Conservation (phyloP, 495 filamentous ascomycete genomes). For the Mytilinidion resinicola region DNA sequence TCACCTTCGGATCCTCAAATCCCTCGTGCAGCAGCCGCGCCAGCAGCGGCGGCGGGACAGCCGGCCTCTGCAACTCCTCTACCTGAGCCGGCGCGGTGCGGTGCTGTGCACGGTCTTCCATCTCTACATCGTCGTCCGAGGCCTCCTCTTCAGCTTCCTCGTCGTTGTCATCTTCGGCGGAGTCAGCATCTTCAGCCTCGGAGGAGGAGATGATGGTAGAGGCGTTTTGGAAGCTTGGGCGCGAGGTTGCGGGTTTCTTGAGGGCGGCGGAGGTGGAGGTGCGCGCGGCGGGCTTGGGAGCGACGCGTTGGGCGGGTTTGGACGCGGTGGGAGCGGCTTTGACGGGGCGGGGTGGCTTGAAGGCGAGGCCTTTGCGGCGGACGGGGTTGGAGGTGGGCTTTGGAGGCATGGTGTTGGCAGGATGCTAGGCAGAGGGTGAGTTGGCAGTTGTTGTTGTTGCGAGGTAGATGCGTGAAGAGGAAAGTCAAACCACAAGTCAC, state of each 20-base stretch:
- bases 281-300: constrained; percentile 5
- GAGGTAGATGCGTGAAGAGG: no score
- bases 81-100: neutral
- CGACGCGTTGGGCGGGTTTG: constrained; percentile 9
- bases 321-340: constrained; percentile 3
- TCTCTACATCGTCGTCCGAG: constrained; percentile 53
- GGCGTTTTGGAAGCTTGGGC: neutral
- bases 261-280: neutral
- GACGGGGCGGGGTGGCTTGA: constrained; percentile 27
- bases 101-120: constrained; percentile 58
- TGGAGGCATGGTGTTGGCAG: constrained; percentile 15
- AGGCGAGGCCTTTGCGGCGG: constrained; percentile 19
- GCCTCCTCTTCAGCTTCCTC: constrained; percentile 7
- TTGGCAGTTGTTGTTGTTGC: no score
- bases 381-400: constrained; percentile 8
- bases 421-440: neutral
- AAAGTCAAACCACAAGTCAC: no score
- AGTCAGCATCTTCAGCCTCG: neutral
- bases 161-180: neutral
- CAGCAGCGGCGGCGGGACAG: constrained; percentile 69
- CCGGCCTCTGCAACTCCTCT: constrained; percentile 28
- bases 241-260: constrained; percentile 4
- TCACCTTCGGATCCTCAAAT: constrained; percentile 61
- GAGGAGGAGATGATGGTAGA: constrained; percentile 18
- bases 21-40: constrained; percentile 69